These are phyloP conservation scores for Penicillium griseofulvum DNA, from an alignment of 2,329 filamentous ascomycete genomes.

Conservation along the genomic window DNA sequence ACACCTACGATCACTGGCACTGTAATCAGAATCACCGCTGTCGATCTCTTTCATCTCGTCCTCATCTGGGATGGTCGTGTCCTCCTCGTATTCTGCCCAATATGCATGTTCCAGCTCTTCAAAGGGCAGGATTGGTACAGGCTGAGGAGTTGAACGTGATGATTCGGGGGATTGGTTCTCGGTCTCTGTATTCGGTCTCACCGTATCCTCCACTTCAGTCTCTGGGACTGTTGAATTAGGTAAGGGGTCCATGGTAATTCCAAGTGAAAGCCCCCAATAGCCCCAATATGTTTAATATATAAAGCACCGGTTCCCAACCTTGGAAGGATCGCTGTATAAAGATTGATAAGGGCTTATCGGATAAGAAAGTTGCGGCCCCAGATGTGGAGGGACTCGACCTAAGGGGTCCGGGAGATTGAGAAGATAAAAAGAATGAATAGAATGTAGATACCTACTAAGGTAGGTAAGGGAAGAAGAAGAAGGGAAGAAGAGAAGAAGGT, in stretches of 20 bases:
- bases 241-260: conserved; percentile 11
- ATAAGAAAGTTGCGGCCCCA: conserved; percentile 3
- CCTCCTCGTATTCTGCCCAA: conserved; percentile 58
- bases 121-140: conserved; percentile 9
- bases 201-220: neutral
- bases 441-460: no score
- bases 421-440: neutral
- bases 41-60: conserved; percentile 60
- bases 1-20: conserved; percentile 53
- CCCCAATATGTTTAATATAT: neutral
- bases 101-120: conserved; percentile 40
- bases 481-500: conserved; percentile 11
- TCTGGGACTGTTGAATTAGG: conserved; percentile 2
- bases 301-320: neutral
- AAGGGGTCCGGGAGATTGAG: conserved; percentile 6
- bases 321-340: neutral
- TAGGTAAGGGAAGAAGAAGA: neutral
- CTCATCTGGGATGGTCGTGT: conserved; percentile 55
- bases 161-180: conserved; percentile 4
- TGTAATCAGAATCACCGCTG: conserved; percentile 47
- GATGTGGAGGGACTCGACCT: conserved; percentile 2
- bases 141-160: conserved; percentile 17
- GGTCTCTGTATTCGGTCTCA: conserved; percentile 5
- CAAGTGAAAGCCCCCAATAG: neutral
- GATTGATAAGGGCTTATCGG: conserved; percentile 13